Conservation (phyloP, 371 early-diverging fungal genomes). For the Haplosporangium sp. region DNA sequence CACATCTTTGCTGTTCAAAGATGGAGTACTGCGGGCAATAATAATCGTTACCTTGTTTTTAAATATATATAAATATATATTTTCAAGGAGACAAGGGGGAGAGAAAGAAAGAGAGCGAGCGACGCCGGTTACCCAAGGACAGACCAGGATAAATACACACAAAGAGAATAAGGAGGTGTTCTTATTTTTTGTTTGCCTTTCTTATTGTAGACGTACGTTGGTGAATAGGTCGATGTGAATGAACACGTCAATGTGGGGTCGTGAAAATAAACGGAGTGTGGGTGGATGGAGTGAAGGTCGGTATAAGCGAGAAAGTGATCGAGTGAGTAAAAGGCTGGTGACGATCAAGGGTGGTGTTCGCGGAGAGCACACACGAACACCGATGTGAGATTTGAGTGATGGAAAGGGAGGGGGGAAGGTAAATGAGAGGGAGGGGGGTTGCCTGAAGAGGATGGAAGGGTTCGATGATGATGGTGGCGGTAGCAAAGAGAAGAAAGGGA, state of each 20-base stretch:
- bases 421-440: background rate
- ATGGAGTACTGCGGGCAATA: background rate
- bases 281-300: no score
- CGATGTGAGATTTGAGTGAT: background rate
- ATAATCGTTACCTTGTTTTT: conserved; percentile 20
- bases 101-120: background rate
- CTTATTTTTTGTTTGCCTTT: background rate
- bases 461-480: conserved; percentile 2
- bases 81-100: conserved; percentile 18
- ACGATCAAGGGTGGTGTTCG: no score
- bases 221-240: background rate
- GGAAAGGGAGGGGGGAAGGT: background rate
- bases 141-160: background rate
- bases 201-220: background rate
- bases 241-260: no score
- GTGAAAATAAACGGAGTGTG: no score
- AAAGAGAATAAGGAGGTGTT: conserved; percentile 9
- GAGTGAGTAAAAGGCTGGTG: no score
- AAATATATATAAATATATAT: conserved; percentile 4
- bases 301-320: no score
- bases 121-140: no score
- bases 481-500: background rate
- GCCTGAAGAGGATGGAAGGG: conserved; percentile 8
- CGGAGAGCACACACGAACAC: no score
- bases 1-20: no score